Evolutionary conservation across 2,329 filamentous ascomycete genomes (phyloP).

Genomic region (Aspergillus hortae): DNA sequence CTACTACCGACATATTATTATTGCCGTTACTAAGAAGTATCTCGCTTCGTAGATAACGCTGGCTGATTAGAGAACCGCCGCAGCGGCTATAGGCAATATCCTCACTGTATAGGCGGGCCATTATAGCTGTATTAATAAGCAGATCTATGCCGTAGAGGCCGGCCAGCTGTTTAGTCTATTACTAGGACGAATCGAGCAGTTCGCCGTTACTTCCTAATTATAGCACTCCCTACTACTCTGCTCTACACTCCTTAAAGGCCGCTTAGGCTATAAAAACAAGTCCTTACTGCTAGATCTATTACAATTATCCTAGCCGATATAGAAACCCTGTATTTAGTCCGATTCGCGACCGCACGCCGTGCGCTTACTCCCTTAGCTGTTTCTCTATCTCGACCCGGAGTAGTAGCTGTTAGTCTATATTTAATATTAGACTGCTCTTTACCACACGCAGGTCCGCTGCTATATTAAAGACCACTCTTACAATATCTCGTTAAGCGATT

Average conservation of each 20-base stretch:
- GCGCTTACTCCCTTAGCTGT: neutral
- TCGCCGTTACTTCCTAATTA: neutral
- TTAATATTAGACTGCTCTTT: neutral
- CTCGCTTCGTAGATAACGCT: neutral
- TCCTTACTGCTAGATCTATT: neutral
- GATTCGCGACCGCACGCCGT: neutral
- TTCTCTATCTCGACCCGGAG: too few relatives aligned
- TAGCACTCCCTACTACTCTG: neutral
- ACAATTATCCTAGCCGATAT: neutral
- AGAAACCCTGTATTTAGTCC: neutral
- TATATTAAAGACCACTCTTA: neutral
- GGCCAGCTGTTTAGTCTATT: neutral
- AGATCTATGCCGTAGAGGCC: neutral
- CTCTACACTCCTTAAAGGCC: neutral
- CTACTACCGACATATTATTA: neutral
- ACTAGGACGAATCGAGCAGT: neutral
- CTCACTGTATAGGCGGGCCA: neutral
- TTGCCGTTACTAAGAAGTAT: neutral
- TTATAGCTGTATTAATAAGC: neutral
- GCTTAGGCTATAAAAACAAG: neutral
- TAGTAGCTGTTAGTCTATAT: neutral
- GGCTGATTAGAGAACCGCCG: neutral
- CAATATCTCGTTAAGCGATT: neutral
- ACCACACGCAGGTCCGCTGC: neutral
- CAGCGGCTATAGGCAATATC: neutral